Evolutionary conservation across 768 basidiomycete genomes (phyloP), one percentile per base, ranked within the genome.

Genomic region (Pluteus cervinus): DNA sequence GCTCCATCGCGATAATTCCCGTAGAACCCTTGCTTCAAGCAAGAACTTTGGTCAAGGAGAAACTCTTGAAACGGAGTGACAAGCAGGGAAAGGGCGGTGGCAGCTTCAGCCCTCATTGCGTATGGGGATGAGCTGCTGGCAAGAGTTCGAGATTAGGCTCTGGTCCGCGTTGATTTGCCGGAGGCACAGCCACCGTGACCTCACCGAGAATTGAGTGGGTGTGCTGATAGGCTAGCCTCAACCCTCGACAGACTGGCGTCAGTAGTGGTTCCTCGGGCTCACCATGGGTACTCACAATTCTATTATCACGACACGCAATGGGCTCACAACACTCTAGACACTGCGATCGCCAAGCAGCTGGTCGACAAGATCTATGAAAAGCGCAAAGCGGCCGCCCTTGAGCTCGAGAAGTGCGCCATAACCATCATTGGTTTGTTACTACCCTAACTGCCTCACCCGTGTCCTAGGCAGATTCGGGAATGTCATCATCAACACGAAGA

Each of bases 311-410:
- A n/a, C n/a, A n/a, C n/a, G n/a, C n/a, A 16, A 9, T n/a, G n/a
- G 33, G 33, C 44, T 48, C 4, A 43, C 15, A n/a, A 26, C 22
- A 12, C 14, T 33, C 18, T 17, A 90, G 87, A 91, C 51, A 66
- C 79, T 39, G 73, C 77, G 42, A 76, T 89, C 33, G 68, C 84
- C 29, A 84, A 82, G 56, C 88, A 87, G 55, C 68, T 91, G 41
- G 74, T 87, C 32, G 88, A 91, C 77, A 90, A 90, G 70, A 84
- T 91, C 60, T 96, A 97, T 57, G 93, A 97, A 71, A 91, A 92
- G 65, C 79, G 93, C 41, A 96, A 97, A 65, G 80, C 87, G 6
- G 91, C 93, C 5, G 94, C 94, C 6, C 78, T 93, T 36, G 93
- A 97, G 36, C 76, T 98, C 36, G 93, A 98, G 69, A 96, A 91